Conservation (phyloP, 768 basidiomycete species). For the Naganishia friedmannii region DNA sequence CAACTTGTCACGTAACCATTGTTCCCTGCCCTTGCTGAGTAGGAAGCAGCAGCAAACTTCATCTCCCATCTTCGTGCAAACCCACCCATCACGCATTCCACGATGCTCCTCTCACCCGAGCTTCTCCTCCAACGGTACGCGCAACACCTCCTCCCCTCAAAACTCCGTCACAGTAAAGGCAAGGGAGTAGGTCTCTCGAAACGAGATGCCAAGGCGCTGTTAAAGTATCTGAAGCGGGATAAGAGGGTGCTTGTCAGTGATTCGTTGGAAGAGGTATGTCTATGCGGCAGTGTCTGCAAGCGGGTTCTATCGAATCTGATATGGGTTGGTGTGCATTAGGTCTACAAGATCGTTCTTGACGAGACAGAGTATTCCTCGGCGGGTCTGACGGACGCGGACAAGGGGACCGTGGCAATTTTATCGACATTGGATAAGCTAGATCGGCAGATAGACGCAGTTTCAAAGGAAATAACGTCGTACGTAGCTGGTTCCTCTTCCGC, state of each 20-base stretch:
- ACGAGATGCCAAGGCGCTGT: constrained; percentile 65
- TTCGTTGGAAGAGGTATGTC: constrained; percentile 58
- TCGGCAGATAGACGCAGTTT: constrained; percentile 66
- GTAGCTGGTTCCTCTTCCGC: constrained; percentile 32
- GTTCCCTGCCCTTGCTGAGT: neutral
- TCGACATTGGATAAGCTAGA: constrained; percentile 66
- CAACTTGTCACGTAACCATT: too few species aligned
- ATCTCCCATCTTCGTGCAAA: constrained; percentile 33
- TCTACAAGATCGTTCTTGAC: constrained; percentile 72
- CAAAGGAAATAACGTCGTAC: constrained; percentile 71
- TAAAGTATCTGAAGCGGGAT: constrained; percentile 79
- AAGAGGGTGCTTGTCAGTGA: constrained; percentile 63
- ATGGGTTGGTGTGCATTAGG: constrained; percentile 53
- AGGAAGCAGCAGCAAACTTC: constrained; percentile 44
- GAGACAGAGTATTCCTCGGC: constrained; percentile 51
- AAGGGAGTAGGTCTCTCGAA: constrained; percentile 54
- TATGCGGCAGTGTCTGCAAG: too few species aligned
- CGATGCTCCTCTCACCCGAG: constrained; percentile 34
- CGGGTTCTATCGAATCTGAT: too few species aligned
- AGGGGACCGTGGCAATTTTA: constrained; percentile 76
- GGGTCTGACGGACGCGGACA: constrained; percentile 71
- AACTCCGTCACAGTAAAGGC: constrained; percentile 27
- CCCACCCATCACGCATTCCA: constrained; percentile 40
- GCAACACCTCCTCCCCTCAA: constrained; percentile 35
- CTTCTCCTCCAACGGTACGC: constrained; percentile 37